A percentile compares a stretch with the other conserved stretches of the same genome.
phyloP scores from a whole-genome alignment of 805 yeast species.

The Teunomyces atbi region DNA sequence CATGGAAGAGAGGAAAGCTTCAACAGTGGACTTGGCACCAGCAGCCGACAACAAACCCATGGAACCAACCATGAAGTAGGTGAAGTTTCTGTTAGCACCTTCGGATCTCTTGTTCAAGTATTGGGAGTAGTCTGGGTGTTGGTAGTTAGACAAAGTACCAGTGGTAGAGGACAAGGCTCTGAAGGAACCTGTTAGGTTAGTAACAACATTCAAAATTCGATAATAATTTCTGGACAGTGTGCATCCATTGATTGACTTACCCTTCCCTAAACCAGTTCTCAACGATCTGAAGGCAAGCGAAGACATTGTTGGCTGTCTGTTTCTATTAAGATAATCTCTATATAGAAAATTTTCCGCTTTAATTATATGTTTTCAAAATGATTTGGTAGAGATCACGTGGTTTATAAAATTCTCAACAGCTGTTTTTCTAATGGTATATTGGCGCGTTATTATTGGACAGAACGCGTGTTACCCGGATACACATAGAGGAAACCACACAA shows the following conservation, averaged over 20 bases:
- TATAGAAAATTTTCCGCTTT: constrained; percentile 3
- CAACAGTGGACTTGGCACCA: constrained; percentile 94
- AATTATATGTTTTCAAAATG: constrained; percentile 5
- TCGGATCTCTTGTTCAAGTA: constrained; percentile 75
- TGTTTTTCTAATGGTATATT: constrained; percentile 3
- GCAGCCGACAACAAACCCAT: constrained; percentile 88
- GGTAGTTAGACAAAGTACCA: constrained; percentile 69
- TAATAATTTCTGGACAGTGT: background rate
- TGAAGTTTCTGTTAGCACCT: constrained; percentile 71
- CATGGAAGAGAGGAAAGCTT: constrained; percentile 87
- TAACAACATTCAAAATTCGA: constrained; percentile 1
- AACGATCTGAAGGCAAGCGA: constrained; percentile 47
- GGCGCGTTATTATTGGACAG: background rate
- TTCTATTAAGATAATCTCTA: constrained; percentile 3
- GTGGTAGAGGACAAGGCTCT: constrained; percentile 53
- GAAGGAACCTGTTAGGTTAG: constrained; percentile 24
- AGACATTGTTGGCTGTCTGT: constrained; percentile 22
- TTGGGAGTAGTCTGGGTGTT: constrained; percentile 86
- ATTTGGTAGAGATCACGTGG: constrained; percentile 4
- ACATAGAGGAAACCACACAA: no score
- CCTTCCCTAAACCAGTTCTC: constrained; percentile 41
- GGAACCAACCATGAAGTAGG: constrained; percentile 97
- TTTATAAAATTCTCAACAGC: background rate
- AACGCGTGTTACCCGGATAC: background rate
- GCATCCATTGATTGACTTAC: constrained; percentile 21